Base-by-base conservation (phyloP, 148 eudicot genomes). In the Rhododendron mucronatum region DNA sequence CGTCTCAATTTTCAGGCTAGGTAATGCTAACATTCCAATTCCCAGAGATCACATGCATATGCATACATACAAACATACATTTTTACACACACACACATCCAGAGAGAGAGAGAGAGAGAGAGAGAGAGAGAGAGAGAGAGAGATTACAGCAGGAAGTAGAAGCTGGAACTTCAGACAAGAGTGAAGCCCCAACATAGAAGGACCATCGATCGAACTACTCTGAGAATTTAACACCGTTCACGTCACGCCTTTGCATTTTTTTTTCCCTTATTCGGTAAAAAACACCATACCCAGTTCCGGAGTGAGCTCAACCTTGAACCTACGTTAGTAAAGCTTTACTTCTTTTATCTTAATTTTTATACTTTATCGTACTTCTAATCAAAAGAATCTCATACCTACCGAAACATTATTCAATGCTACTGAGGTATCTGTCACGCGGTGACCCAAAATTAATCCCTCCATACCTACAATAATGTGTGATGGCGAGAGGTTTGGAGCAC, bases 111-210 rank as follows among this genome's bases (percentile, higher is more conserved):
- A 50, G 7, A 80, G 33, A 21, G 37, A 45, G 77, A 41, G 57
- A 83, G 39, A 28, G 23, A 30, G 84, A 39, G 35, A 83, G 53
- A 63, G 53, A 63, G 78, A 74, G 78, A 74, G 78, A 74, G 47
- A 6, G n/a, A 4, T 39, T 74, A 74, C 78, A 74, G 44, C 11
- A 73, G 48, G 79, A 76, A 76, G 79, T 37, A 35, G 84, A 57
- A 82, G 50, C 83, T 51, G 44, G 5, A 45, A 41, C 47, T 21
- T 18, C 50, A 9, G 71, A 55, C 69, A 57, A 5, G 47, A 30
- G 20, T 55, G 48, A 59, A 59, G 65, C 44, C 83, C 83, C 51
- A 50, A 76, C 45, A 41, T 0, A 6, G 47, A 11, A 37, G 73
- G 3, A 82, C 74, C 44, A 35, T 74, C 41, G 23, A 33, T 26